Percentiles rank a stretch among this genome's conserved stretches.
phyloP scores from a whole-genome alignment of 495 filamentous ascomycete genomes.

The Venustampulla echinocandica region DNA sequence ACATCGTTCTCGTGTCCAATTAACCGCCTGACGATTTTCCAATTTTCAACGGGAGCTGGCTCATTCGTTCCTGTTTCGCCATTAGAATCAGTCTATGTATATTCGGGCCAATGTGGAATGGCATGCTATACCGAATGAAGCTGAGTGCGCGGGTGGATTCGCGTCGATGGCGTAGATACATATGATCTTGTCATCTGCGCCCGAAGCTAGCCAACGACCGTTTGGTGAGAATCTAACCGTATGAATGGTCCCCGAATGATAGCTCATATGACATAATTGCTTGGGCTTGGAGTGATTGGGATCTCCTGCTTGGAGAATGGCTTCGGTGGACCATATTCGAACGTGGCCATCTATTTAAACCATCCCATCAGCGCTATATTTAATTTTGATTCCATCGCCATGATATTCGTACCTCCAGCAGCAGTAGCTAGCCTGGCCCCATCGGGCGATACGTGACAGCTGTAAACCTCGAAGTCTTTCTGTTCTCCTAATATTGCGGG shows the following conservation, averaged over 20 bases:
- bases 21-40: slow-evolving; percentile 85
- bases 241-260: slow-evolving; percentile 95
- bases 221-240: slow-evolving; percentile 93
- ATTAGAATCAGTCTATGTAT: slow-evolving; percentile 10
- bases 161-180: slow-evolving; percentile 89
- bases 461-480: slow-evolving; percentile 96
- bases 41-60: slow-evolving; percentile 87
- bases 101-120: slow-evolving; percentile 4
- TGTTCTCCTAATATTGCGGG: slow-evolving; percentile 60
- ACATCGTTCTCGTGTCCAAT: slow-evolving; percentile 98
- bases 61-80: slow-evolving; percentile 67
- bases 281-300: slow-evolving; percentile 66
- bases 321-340: slow-evolving; percentile 93
- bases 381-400: slow-evolving; percentile 6
- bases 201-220: slow-evolving; percentile 86
- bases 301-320: slow-evolving; percentile 72
- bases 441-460: slow-evolving; percentile 93
- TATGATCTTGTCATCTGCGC: slow-evolving; percentile 96
- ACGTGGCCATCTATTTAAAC: slow-evolving; percentile 77
- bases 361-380: slow-evolving; percentile 11
- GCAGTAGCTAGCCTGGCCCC: slow-evolving; percentile 84
- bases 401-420: slow-evolving; percentile 63
- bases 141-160: slow-evolving; percentile 61
- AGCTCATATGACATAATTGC: slow-evolving; percentile 94
- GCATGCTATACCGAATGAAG: slow-evolving; percentile 58